phyloP scores from a whole-genome alignment of 164 flowering plant species.

The Dillenia turbinata region DNA sequence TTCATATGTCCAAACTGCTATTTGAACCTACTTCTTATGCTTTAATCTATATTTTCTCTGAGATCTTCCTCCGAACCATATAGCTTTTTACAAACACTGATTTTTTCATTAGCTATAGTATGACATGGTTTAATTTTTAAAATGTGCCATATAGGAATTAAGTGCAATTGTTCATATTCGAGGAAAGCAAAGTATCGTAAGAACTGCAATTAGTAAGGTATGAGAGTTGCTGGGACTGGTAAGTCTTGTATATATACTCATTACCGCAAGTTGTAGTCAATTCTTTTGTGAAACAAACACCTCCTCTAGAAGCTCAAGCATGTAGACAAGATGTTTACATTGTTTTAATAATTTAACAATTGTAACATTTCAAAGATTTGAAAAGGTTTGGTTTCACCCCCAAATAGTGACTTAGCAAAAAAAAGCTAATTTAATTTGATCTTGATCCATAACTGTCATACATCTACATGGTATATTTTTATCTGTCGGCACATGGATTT shows the following conservation, averaged over 20 bases:
- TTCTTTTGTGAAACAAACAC: not conserved
- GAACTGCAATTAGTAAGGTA: slow-evolving; percentile 94
- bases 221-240: slow-evolving; percentile 14
- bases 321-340: too few species aligned
- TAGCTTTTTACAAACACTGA: too few species aligned
- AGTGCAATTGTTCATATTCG: slow-evolving; percentile 92
- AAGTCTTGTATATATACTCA: not conserved
- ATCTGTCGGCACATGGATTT: too few species aligned
- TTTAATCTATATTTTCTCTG: not conserved
- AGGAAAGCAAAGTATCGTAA: slow-evolving; percentile 88
- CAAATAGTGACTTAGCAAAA: too few species aligned
- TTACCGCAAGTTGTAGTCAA: not conserved
- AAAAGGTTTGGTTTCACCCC: too few species aligned
- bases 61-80: not conserved
- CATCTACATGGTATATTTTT: too few species aligned
- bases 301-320: too few species aligned
- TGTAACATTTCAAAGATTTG: too few species aligned
- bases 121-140: slow-evolving; percentile 4
- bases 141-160: slow-evolving; percentile 63
- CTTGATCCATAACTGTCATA: too few species aligned
- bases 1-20: not conserved
- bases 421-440: too few species aligned
- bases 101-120: too few species aligned
- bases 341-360: too few species aligned
- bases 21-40: not conserved